Conservation (phyloP, 352 stramenopile genomes). For the Globisporangium mamillatum region DNA sequence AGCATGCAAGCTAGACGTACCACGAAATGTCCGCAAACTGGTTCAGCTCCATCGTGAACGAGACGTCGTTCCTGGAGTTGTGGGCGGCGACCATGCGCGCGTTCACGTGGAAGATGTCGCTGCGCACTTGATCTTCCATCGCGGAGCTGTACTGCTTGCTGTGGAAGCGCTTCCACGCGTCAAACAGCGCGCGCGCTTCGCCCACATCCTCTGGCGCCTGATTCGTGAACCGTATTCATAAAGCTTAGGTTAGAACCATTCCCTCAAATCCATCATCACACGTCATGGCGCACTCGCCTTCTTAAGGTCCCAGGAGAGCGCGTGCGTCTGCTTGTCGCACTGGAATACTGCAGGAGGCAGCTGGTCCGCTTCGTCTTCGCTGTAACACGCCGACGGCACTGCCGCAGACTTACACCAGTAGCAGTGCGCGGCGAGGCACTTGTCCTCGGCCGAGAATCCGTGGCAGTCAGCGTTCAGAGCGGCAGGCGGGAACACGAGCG, state of each 20-base stretch:
- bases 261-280: too few relatives aligned
- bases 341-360: conserved; percentile 74
- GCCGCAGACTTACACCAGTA: conserved; percentile 74
- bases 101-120: conserved; percentile 59
- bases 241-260: background rate
- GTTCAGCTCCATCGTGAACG: conserved; percentile 75
- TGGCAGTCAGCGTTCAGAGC: conserved; percentile 43
- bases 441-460: conserved; percentile 38
- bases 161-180: conserved; percentile 42
- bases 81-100: conserved; percentile 55
- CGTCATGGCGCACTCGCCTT: conserved; percentile 9
- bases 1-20: conserved; percentile 18
- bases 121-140: conserved; percentile 49
- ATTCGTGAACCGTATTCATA: background rate
- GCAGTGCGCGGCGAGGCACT: conserved; percentile 56
- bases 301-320: conserved; percentile 36
- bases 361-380: conserved; percentile 51
- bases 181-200: conserved; percentile 43
- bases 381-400: conserved; percentile 83
- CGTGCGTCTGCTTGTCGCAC: conserved; percentile 40
- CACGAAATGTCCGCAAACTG: conserved; percentile 74
- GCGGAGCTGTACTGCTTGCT: conserved; percentile 48
- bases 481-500: conserved; percentile 26
- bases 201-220: conserved; percentile 25
- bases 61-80: conserved; percentile 42